These are phyloP conservation scores for Saccharomyces uvarum DNA, from an alignment of 1,139 yeast species.

Conservation along the genomic window DNA sequence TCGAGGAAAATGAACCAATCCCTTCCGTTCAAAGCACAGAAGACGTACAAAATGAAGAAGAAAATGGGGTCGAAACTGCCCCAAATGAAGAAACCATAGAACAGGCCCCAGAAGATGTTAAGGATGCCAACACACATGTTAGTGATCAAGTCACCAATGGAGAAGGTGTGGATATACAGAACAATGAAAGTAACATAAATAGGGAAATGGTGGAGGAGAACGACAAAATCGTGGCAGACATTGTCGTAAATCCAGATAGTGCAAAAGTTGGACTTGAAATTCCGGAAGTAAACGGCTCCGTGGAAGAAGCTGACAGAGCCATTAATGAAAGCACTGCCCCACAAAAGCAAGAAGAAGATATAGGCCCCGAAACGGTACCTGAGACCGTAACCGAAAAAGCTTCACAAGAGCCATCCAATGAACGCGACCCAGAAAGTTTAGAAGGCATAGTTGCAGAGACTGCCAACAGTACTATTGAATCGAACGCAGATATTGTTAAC, in stretches of 20 bases:
- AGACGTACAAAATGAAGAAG: conserved; percentile 49
- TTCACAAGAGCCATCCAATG: neutral
- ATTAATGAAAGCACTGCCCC: neutral
- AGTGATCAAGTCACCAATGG: neutral
- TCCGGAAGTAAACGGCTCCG: neutral
- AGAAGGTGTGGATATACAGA: neutral
- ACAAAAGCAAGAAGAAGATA: conserved; percentile 4
- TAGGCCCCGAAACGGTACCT: conserved; percentile 6
- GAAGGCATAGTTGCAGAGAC: neutral
- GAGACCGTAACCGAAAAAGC: conserved; percentile 2
- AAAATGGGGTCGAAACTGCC: conserved; percentile 40
- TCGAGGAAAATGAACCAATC: neutral
- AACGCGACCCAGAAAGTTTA: neutral
- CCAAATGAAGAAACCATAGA: conserved; percentile 4
- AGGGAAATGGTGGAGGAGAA: conserved; percentile 5
- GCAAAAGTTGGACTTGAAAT: neutral
- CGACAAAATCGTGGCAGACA: conserved; percentile 8
- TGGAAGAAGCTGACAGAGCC: neutral
- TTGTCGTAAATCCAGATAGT: neutral
- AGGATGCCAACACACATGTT: neutral
- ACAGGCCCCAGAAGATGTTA: neutral
- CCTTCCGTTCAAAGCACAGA: neutral
- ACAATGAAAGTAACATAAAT: neutral
- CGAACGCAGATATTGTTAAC: neutral
- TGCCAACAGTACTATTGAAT: neutral